These are phyloP conservation scores for Oemleria cerasiformis DNA, from an alignment of 306 rosid genomes.

Conservation along the genomic window DNA sequence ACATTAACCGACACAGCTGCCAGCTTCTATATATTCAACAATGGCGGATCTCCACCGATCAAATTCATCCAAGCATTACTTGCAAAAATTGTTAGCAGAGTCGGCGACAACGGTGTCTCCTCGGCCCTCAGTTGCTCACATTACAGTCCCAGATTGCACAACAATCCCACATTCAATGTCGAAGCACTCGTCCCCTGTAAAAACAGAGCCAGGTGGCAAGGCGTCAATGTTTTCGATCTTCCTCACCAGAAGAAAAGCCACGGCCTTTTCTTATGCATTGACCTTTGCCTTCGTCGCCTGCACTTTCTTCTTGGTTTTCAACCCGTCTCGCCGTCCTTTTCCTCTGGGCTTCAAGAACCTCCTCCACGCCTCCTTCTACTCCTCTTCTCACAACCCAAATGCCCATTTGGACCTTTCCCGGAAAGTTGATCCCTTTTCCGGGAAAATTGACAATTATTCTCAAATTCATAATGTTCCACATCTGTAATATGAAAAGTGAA, in stretches of 20 bases:
- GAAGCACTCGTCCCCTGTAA: neutral
- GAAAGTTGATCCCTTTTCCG: neutral
- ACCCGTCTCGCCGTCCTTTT: slow-evolving; percentile 4
- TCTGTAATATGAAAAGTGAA: too few relatives aligned
- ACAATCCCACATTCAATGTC: slow-evolving; percentile 8
- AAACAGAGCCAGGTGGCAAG: neutral
- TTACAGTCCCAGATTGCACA: neutral
- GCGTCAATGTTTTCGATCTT: slow-evolving; percentile 8
- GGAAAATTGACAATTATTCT: neutral
- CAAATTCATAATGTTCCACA: too few relatives aligned
- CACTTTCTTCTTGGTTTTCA: slow-evolving; percentile 20
- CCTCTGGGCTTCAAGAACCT: slow-evolving; percentile 17
- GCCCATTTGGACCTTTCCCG: neutral
- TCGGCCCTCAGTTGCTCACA: neutral
- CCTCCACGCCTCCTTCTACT: slow-evolving; percentile 8
- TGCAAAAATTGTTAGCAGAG: neutral
- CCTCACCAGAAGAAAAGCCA: slow-evolving; percentile 1
- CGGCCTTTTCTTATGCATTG: slow-evolving; percentile 13
- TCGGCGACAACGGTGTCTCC: slow-evolving; percentile 3
- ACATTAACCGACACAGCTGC: too few relatives aligned
- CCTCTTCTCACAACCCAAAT: slow-evolving; percentile 7
- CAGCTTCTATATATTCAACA: neutral
- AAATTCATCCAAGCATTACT: neutral
- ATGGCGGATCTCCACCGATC: slow-evolving; percentile 4
- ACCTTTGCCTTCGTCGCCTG: slow-evolving; percentile 9